phyloP scores from a whole-genome alignment of 495 filamentous ascomycete species.

The Penicillium argentinense region DNA sequence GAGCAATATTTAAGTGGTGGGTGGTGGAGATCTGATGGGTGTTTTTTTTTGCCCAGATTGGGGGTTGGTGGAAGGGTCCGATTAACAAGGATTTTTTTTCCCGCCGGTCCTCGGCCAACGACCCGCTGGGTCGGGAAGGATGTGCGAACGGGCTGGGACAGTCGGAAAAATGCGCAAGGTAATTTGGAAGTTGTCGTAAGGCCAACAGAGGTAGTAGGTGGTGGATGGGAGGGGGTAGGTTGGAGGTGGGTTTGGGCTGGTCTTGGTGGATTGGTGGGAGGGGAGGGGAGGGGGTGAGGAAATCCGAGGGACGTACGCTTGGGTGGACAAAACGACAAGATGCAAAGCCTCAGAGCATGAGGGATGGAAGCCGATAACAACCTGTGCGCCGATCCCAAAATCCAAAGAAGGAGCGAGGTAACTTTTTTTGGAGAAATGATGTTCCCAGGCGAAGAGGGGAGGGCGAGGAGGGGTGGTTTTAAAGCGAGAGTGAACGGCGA shows the following conservation, averaged over 20 bases:
- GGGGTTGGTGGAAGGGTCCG: background rate
- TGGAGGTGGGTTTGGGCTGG: background rate
- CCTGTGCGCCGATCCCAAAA: constrained; percentile 28
- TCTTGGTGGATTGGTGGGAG: constrained; percentile 14
- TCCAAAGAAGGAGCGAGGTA: constrained; percentile 18
- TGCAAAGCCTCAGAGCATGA: constrained; percentile 44
- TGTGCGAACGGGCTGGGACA: constrained; percentile 7
- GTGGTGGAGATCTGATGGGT: background rate
- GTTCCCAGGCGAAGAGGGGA: constrained; percentile 18
- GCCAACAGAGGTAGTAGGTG: background rate
- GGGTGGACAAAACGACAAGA: constrained; percentile 38
- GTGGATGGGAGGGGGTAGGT: constrained; percentile 1
- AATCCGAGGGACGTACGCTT: constrained; percentile 35
- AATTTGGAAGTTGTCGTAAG: background rate
- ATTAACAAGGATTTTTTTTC: constrained; percentile 11
- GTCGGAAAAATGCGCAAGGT: constrained; percentile 5
- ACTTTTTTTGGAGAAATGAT: constrained; percentile 23
- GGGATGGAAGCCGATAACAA: constrained; percentile 25
- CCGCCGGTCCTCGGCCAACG: constrained; percentile 10
- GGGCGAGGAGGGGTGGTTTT: constrained; percentile 26
- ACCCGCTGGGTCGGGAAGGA: constrained; percentile 3
- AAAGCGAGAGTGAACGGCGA: constrained; percentile 28
- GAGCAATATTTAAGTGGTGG: background rate
- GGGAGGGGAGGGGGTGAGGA: constrained; percentile 18
- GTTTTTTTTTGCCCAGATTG: constrained; percentile 3